These are phyloP conservation scores for Cicer chorassanicum DNA, from an alignment of 306 rosid species.

Conservation along the genomic window DNA sequence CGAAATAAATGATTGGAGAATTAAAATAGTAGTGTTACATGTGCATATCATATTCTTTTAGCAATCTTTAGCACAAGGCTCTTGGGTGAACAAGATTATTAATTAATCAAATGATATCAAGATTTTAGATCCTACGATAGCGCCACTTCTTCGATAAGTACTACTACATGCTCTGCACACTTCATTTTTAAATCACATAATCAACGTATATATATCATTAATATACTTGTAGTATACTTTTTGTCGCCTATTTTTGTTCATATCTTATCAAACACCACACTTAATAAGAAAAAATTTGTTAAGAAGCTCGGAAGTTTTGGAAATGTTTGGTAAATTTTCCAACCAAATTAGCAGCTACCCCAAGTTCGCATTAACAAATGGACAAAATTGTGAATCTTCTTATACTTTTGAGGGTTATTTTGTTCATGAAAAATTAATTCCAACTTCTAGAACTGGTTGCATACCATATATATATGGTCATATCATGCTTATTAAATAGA, in stretches of 20 bases:
- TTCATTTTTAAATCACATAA: not conserved
- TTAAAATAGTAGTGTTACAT: not conserved
- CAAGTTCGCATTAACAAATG: not conserved
- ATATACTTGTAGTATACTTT: slow-evolving; percentile 9
- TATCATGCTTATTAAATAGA: slow-evolving; percentile 2
- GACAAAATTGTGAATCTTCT: slow-evolving; percentile 14
- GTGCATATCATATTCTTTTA: slow-evolving; percentile 18
- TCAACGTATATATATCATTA: not conserved
- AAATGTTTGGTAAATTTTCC: slow-evolving; percentile 49
- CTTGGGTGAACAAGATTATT: slow-evolving; percentile 19
- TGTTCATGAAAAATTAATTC: not conserved
- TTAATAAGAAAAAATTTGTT: slow-evolving; percentile 34
- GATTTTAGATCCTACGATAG: not conserved
- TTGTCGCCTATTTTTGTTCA: not conserved
- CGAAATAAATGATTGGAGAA: not conserved
- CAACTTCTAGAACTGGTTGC: not conserved
- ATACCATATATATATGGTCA: not conserved
- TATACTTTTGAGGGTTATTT: slow-evolving; percentile 12
- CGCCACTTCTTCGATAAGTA: not conserved
- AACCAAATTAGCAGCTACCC: slow-evolving; percentile 40
- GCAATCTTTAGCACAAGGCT: slow-evolving; percentile 29
- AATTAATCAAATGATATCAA: not conserved
- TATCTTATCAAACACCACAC: slow-evolving; percentile 18
- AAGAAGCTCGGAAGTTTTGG: slow-evolving; percentile 34
- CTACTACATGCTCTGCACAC: not conserved